Evolutionary conservation across 106 monocot species (phyloP), one percentile per base, ranked within the genome.

Genomic region (Chionographis japonica): DNA sequence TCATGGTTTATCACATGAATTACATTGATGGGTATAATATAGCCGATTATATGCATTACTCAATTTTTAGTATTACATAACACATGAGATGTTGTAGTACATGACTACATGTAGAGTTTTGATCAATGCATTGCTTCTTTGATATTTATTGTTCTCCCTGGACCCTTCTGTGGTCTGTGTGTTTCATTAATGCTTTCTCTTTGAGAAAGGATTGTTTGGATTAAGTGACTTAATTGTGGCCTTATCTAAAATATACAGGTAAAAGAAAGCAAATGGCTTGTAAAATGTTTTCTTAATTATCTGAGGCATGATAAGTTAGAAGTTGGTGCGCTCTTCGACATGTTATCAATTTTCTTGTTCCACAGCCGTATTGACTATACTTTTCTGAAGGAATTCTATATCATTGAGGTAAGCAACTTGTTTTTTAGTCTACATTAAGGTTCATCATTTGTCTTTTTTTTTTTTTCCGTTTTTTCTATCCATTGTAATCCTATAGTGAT

Each of bases 201-300:
- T 4, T 70, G 13, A 63, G 14, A 17, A 15, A 1, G 38, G 50
- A 63, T 54, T 37, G 20, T 66, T 11, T 35, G 6, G 27, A 4
- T 3, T 35, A 7, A 2, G 51, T 59, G 6, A 53, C 7, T 68
- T 63, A 27, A 20, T 74, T 58, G 17, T 51, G 20, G 12, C 20
- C 43, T 68, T 72, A n/a, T 77, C 42, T 76, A 40, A 59, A 62
- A 68, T 66, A 20, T 83, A 53, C 78, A 95, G 95, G 88, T 98
- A 56, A 98, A 90, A 70, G 98, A 98, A 78, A 98, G 98, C 77
- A 98, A 98, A 79, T 78, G 93, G 85, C 83, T 98, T 51, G 87
- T 93, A 4, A 98, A 98, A 83, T 98, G 88, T 70, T 98, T 98
- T 70, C 83, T 98, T 42, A 98, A 93, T 77, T 98, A 98, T 70